These are phyloP conservation scores for Psilocybe mexicana DNA, from an alignment of 1,284 basidiomycete species.

Conservation along the genomic window DNA sequence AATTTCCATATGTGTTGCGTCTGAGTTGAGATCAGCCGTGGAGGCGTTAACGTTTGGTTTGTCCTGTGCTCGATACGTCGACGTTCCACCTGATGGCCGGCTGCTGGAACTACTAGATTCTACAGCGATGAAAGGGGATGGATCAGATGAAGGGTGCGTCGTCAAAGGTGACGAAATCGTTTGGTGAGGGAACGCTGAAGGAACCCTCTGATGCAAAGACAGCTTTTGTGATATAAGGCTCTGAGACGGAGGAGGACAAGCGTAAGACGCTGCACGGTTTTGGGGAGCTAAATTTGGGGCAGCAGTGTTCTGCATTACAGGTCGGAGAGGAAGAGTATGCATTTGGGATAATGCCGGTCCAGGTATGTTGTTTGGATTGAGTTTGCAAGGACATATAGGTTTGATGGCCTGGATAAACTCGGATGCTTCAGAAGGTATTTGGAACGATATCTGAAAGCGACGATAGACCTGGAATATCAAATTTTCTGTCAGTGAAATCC, in stretches of 20 bases:
- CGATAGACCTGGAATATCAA: constrained; percentile 51
- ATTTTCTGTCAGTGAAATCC: background rate
- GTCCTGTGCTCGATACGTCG: background rate
- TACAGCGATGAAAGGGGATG: background rate
- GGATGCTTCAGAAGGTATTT: constrained; percentile 43
- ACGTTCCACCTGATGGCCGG: too few relatives aligned
- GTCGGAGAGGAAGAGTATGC: background rate
- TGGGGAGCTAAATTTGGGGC: background rate
- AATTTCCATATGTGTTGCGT: background rate
- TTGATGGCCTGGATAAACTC: constrained; percentile 64
- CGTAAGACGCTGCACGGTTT: background rate
- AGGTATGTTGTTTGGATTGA: constrained; percentile 34
- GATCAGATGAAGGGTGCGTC: background rate
- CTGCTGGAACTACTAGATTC: background rate
- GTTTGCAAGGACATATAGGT: constrained; percentile 71
- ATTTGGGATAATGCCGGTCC: constrained; percentile 9
- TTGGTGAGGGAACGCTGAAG: background rate
- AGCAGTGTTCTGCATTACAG: background rate
- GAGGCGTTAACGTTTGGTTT: background rate
- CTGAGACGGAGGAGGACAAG: background rate
- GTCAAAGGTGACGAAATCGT: background rate
- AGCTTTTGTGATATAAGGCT: background rate
- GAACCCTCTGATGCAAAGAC: background rate
- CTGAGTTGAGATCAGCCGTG: background rate
- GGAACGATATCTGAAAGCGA: constrained; percentile 74